Conservation (phyloP, 1,284 basidiomycete species). For the Apiotrichum sp. region DNA sequence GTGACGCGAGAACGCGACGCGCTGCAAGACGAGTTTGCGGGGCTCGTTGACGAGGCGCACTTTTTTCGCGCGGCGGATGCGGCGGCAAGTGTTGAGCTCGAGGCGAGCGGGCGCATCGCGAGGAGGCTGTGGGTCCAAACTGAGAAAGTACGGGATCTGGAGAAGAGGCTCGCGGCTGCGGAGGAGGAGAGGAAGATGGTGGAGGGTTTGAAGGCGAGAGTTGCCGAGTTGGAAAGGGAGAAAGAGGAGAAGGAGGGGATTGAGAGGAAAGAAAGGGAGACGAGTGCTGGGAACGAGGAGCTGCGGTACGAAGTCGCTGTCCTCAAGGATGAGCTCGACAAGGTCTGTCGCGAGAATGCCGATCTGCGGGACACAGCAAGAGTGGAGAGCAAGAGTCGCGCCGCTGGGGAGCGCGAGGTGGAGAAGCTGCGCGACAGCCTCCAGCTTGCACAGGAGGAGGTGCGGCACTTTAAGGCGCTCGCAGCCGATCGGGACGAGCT, state of each 20-base stretch:
- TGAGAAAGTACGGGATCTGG: constrained; percentile 12
- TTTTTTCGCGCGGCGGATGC: constrained; percentile 8
- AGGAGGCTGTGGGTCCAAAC: constrained; percentile 25
- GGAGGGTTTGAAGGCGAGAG: constrained; percentile 4
- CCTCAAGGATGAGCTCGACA: constrained; percentile 20
- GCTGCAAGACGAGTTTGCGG: constrained; percentile 14
- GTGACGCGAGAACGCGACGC: constrained; percentile 14
- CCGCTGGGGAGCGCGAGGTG: background rate
- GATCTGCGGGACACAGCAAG: constrained; percentile 1
- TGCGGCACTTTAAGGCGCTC: background rate
- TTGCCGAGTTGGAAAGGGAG: background rate
- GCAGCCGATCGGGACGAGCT: constrained; percentile 2
- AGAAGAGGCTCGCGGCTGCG: constrained; percentile 6
- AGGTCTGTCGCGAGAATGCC: background rate
- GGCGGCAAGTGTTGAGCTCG: constrained; percentile 6
- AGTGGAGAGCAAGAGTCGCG: background rate
- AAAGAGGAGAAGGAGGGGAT: too few relatives aligned
- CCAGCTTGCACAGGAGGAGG: constrained; percentile 4
- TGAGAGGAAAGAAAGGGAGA: background rate
- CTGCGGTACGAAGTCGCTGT: constrained; percentile 7
- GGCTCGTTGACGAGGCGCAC: constrained; percentile 9
- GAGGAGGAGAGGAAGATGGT: constrained; percentile 8
- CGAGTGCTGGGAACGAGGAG: background rate
- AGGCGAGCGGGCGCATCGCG: constrained; percentile 20
- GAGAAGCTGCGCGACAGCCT: constrained; percentile 1